phyloP scores from a whole-genome alignment of 106 monocot species.

The Platanthera guangdongensis region DNA sequence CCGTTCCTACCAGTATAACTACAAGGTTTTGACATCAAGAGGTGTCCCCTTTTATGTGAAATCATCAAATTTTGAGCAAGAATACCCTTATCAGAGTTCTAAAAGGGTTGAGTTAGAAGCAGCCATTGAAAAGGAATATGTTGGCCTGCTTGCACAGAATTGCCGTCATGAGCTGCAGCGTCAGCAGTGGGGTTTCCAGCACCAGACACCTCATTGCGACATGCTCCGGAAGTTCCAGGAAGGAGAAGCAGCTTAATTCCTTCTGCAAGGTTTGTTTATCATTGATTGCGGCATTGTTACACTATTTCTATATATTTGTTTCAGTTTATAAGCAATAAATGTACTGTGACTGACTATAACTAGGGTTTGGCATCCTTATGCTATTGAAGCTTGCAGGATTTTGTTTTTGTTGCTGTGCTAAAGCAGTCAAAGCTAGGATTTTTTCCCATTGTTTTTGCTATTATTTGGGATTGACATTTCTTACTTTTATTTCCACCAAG shows the following conservation, averaged over 20 bases:
- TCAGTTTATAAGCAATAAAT: not conserved
- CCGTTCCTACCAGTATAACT: conserved; percentile 41
- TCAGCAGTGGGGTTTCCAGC: conserved; percentile 53
- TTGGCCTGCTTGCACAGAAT: conserved; percentile 60
- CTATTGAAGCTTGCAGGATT: not conserved
- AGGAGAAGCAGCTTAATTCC: conserved; percentile 2
- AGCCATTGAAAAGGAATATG: conserved; percentile 71
- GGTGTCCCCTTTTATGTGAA: conserved; percentile 79
- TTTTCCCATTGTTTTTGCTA: not conserved
- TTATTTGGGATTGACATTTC: not conserved
- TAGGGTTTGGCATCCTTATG: not conserved
- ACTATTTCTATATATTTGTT: not conserved
- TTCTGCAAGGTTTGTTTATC: not conserved
- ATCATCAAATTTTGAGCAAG: conserved; percentile 57
- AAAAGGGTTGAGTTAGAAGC: conserved; percentile 51
- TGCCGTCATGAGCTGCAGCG: conserved; percentile 77
- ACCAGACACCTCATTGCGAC: conserved; percentile 71
- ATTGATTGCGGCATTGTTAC: not conserved
- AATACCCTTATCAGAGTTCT: conserved; percentile 61
- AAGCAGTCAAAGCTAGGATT: not conserved
- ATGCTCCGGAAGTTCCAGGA: conserved; percentile 70
- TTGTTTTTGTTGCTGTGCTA: not conserved
- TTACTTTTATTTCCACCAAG: not conserved
- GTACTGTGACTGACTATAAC: not conserved
- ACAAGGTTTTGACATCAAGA: conserved; percentile 56